Evolutionary conservation across 257 asterid species (phyloP).

Genomic region (Hygrophila difformis): DNA sequence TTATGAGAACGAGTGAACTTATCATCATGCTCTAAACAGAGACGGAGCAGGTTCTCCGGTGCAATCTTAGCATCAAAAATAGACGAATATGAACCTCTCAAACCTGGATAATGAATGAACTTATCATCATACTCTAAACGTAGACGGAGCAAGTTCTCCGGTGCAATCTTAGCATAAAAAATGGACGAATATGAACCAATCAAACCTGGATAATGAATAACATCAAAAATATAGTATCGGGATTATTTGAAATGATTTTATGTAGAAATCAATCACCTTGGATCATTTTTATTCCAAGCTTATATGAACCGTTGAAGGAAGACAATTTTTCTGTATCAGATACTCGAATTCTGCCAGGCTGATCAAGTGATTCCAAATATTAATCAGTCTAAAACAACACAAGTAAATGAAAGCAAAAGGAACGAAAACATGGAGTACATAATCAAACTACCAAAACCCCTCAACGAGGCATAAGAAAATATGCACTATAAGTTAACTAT

Average conservation of each 20-base stretch:
- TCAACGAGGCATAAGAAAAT: neutral
- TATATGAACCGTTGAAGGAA: conserved; percentile 56
- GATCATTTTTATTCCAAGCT: conserved; percentile 51
- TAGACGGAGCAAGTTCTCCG: conserved; percentile 76
- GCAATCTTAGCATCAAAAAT: conserved; percentile 66
- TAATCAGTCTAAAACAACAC: conserved; percentile 6
- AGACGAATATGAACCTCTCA: conserved; percentile 53
- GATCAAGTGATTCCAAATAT: conserved; percentile 16
- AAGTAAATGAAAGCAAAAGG: conserved; percentile 3
- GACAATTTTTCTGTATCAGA: conserved; percentile 52
- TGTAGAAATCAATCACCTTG: conserved; percentile 32
- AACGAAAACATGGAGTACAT: no score
- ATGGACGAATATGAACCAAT: conserved; percentile 49
- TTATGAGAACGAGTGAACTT: conserved; percentile 32
- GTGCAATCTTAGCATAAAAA: conserved; percentile 71
- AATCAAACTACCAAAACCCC: neutral
- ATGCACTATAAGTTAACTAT: no score
- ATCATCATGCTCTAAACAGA: conserved; percentile 74
- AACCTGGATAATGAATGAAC: conserved; percentile 33
- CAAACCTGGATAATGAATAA: conserved; percentile 30
- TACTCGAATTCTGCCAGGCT: conserved; percentile 54
- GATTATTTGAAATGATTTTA: conserved; percentile 1
- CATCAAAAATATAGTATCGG: neutral
- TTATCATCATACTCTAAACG: conserved; percentile 72
- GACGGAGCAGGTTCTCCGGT: conserved; percentile 78